Evolutionary conservation across 2,329 filamentous ascomycete genomes (phyloP).

Genomic region (Pseudogymnoascus sp.): DNA sequence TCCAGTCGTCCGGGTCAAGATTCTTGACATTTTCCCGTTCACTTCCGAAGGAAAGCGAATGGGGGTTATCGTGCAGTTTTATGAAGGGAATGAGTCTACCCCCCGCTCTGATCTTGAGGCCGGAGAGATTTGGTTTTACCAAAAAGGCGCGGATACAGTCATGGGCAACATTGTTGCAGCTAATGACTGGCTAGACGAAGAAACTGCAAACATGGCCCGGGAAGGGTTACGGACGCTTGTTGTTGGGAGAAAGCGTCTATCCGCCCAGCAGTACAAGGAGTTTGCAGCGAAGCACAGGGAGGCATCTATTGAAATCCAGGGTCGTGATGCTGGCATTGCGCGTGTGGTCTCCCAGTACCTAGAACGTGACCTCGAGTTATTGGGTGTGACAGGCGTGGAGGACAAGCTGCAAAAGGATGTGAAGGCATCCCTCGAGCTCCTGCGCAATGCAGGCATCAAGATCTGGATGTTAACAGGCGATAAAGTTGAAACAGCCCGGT

Average conservation of each 20-base stretch:
- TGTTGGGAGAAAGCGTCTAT: conserved; percentile 83
- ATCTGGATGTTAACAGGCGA: conserved; percentile 99
- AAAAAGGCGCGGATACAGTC: conserved; percentile 96
- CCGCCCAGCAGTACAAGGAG: conserved; percentile 67
- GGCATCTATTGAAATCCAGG: conserved; percentile 70
- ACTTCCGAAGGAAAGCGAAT: conserved; percentile 97
- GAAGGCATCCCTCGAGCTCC: conserved; percentile 86
- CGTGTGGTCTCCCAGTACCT: conserved; percentile 71
- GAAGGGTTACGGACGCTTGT: conserved; percentile 92
- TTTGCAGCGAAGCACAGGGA: conserved; percentile 69
- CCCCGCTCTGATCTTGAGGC: conserved; percentile 41
- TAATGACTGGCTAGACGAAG: conserved; percentile 98
- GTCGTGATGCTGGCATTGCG: conserved; percentile 75
- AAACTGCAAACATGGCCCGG: conserved; percentile 98
- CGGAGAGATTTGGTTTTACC: conserved; percentile 94
- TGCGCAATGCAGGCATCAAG: conserved; percentile 95
- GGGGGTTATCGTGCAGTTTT: conserved; percentile 91
- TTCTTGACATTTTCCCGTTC: conserved; percentile 93
- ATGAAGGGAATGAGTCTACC: conserved; percentile 44
- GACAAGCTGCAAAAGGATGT: conserved; percentile 94
- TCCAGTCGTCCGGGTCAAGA: conserved; percentile 72
- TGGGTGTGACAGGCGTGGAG: conserved; percentile 96
- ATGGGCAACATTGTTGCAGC: conserved; percentile 93
- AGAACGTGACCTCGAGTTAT: conserved; percentile 79
- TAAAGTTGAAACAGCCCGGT: conserved; percentile 95